Evolutionary conservation across 306 rosid species (phyloP).

Genomic region (Ormosia semicastrata): DNA sequence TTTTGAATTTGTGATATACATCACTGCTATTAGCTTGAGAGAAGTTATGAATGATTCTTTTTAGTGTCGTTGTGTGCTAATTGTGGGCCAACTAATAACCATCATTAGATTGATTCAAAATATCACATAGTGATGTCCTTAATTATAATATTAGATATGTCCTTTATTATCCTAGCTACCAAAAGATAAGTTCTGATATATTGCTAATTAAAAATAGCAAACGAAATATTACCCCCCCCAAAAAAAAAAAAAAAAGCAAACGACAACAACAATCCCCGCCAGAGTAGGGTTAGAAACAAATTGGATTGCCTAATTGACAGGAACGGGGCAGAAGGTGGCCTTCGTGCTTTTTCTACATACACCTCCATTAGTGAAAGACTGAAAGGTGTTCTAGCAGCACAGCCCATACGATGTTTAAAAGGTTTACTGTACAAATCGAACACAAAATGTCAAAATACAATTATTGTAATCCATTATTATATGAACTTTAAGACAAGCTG

Average conservation of each 20-base stretch:
- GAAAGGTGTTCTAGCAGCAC: neutral
- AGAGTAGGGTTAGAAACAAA: slow-evolving; percentile 11
- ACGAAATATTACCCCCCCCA: too few species aligned
- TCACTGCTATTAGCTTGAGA: too few species aligned
- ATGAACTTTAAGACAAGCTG: neutral
- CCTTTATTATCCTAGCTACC: neutral
- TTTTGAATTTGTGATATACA: too few species aligned
- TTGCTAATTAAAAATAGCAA: neutral
- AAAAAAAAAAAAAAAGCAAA: neutral
- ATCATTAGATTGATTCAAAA: neutral
- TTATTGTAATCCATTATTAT: neutral
- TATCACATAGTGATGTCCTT: neutral
- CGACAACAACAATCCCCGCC: neutral
- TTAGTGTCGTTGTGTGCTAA: neutral
- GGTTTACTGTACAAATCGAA: neutral
- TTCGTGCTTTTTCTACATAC: neutral
- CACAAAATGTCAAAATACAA: neutral
- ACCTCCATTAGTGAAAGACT: neutral
- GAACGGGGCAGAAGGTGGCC: slow-evolving; percentile 3
- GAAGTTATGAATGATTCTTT: neutral
- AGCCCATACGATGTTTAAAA: neutral
- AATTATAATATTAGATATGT: too few species aligned
- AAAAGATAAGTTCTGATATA: neutral
- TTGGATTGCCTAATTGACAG: neutral
- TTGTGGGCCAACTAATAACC: neutral